phyloP scores from a whole-genome alignment of 495 filamentous ascomycete genomes.

The Amorphotheca resinae region DNA sequence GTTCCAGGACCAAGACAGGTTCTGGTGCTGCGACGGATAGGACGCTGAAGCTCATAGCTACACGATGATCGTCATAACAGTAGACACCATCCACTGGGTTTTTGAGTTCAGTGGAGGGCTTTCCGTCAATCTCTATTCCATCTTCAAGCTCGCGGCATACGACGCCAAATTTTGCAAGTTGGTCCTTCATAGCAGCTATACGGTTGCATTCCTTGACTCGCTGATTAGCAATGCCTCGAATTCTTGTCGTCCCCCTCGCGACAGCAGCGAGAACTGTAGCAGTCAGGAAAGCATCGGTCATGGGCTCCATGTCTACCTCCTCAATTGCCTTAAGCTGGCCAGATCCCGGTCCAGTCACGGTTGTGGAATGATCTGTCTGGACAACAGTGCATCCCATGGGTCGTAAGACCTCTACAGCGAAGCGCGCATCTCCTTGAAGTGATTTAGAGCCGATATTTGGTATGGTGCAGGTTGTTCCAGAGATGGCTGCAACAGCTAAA shows the following conservation, averaged over 20 bases:
- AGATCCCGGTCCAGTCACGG: slow-evolving; percentile 73
- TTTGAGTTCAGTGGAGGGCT: slow-evolving; percentile 44
- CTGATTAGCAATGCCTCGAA: slow-evolving; percentile 96
- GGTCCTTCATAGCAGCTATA: slow-evolving; percentile 89
- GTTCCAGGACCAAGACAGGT: slow-evolving; percentile 69
- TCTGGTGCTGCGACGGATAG: slow-evolving; percentile 62
- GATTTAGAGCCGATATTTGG: slow-evolving; percentile 90
- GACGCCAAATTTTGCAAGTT: slow-evolving; percentile 93
- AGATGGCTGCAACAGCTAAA: slow-evolving; percentile 86
- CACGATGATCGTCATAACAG: slow-evolving; percentile 97
- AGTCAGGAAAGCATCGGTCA: slow-evolving; percentile 97
- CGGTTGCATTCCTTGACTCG: slow-evolving; percentile 98
- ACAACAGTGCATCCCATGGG: slow-evolving; percentile 91
- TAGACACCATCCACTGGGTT: slow-evolving; percentile 57
- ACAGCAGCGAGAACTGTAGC: slow-evolving; percentile 89
- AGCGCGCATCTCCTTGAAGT: slow-evolving; percentile 90
- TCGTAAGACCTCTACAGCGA: slow-evolving; percentile 77
- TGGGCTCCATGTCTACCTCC: slow-evolving; percentile 89
- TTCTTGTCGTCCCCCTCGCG: slow-evolving; percentile 71
- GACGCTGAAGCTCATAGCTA: slow-evolving; percentile 98
- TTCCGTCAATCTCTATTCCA: slow-evolving; percentile 76
- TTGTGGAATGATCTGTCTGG: slow-evolving; percentile 77
- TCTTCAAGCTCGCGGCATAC: slow-evolving; percentile 78
- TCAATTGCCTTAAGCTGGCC: slow-evolving; percentile 58
- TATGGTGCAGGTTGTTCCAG: slow-evolving; percentile 85